Evolutionary conservation across 192 early-diverging fungal species (phyloP).

Genomic region (Gigaspora rosea): DNA sequence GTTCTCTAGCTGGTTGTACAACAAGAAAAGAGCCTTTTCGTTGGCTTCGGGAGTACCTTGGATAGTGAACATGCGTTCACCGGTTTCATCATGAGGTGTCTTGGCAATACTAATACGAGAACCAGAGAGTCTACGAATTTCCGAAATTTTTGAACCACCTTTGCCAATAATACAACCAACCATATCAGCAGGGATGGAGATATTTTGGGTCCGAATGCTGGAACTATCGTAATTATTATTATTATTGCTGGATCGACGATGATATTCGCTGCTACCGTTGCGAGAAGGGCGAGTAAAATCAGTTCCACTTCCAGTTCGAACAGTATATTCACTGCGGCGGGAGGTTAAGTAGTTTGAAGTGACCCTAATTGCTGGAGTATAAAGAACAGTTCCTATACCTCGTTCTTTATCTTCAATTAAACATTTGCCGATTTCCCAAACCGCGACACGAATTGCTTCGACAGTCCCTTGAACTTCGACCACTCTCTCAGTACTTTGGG

Average conservation of each 20-base stretch:
- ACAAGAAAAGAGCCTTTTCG: slow-evolving; percentile 87
- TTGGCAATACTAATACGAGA: slow-evolving; percentile 90
- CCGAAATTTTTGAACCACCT: slow-evolving; percentile 78
- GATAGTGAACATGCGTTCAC: slow-evolving; percentile 91
- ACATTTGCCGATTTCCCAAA: slow-evolving; percentile 83
- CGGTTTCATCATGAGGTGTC: slow-evolving; percentile 73
- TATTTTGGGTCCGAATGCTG: slow-evolving; percentile 79
- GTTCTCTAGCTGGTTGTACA: slow-evolving; percentile 86
- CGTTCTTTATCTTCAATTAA: slow-evolving; percentile 85
- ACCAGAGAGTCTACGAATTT: slow-evolving; percentile 78
- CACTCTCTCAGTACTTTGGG: slow-evolving; percentile 90
- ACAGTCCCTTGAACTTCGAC: slow-evolving; percentile 84
- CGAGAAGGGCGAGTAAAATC: slow-evolving; percentile 48
- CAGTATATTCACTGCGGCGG: slow-evolving; percentile 39
- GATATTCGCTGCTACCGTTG: slow-evolving; percentile 18
- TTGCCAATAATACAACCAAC: slow-evolving; percentile 98
- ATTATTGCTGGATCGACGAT: slow-evolving; percentile 31
- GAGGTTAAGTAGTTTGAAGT: slow-evolving; percentile 29
- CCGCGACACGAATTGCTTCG: slow-evolving; percentile 82
- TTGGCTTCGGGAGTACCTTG: slow-evolving; percentile 83
- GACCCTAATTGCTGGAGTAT: slow-evolving; percentile 68
- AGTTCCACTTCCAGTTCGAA: slow-evolving; percentile 59
- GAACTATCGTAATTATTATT: slow-evolving; percentile 37
- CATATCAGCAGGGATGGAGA: slow-evolving; percentile 93
- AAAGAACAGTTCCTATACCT: slow-evolving; percentile 79